phyloP scores from a whole-genome alignment of 371 early-diverging fungal species.

The Parasitella parasitica region DNA sequence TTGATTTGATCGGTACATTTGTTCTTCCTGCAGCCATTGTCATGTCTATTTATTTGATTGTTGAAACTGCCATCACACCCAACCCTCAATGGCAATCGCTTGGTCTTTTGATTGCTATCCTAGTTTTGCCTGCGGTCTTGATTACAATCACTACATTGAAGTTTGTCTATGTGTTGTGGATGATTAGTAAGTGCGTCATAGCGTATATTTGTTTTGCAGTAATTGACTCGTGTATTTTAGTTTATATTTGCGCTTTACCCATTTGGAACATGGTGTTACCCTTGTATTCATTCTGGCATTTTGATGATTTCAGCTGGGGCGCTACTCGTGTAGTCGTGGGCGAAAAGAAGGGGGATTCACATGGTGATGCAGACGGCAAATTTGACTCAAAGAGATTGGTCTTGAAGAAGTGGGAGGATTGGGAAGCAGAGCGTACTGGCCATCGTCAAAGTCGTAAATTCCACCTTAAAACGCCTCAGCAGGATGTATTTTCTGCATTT shows the following conservation, averaged over 20 bases:
- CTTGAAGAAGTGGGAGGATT: slow-evolving; percentile 72
- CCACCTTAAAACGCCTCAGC: slow-evolving; percentile 36
- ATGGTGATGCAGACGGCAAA: slow-evolving; percentile 67
- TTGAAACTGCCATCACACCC: slow-evolving; percentile 54
- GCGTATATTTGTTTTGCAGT: not conserved
- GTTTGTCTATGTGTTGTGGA: slow-evolving; percentile 75
- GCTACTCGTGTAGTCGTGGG: slow-evolving; percentile 72
- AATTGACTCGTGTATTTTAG: too few species aligned
- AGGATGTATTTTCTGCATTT: slow-evolving; percentile 28
- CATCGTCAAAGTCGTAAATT: slow-evolving; percentile 33
- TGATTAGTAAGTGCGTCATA: slow-evolving; percentile 50
- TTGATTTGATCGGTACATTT: slow-evolving; percentile 96
- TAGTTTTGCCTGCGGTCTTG: slow-evolving; percentile 84
- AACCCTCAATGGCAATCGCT: slow-evolving; percentile 68
- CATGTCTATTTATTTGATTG: slow-evolving; percentile 79
- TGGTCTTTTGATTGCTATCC: slow-evolving; percentile 62
- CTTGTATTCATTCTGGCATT: slow-evolving; percentile 91
- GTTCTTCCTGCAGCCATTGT: slow-evolving; percentile 94
- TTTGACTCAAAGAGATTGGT: slow-evolving; percentile 65
- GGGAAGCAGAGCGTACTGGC: slow-evolving; percentile 68
- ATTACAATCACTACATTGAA: slow-evolving; percentile 83
- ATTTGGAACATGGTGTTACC: slow-evolving; percentile 96
- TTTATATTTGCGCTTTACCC: slow-evolving; percentile 72
- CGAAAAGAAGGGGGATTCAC: slow-evolving; percentile 61
- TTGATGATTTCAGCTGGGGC: slow-evolving; percentile 94